Evolutionary conservation across 106 monocot species (phyloP), one percentile per base, ranked within the genome.

Genomic region (Xerophyta viscosa): DNA sequence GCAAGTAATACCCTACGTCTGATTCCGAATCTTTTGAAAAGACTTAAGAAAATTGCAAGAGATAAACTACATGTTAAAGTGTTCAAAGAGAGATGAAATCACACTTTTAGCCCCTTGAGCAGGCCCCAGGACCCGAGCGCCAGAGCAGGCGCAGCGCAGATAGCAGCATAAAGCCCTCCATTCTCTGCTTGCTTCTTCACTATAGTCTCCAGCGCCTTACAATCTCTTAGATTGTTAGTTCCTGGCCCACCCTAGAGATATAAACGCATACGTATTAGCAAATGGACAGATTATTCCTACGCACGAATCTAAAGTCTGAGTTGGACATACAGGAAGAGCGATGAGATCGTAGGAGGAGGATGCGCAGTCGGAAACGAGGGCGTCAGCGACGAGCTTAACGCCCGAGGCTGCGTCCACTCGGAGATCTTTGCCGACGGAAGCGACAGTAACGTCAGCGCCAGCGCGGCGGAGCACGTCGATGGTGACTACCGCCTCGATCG

Each of bases 401-500:
- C 88, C 88, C 68, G 69, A 81, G 71, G 51, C 54, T 15, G 74
- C 83, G 22, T 77, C 77, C 3, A 87, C 77, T 20, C 36, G 33
- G 14, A 71, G 60, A 3, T 42, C 28, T 24, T 69, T 74, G 54
- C 65, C 71, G 20, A 65, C 78, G 20, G 93, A 88, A 13, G 93
- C 93, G 29, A 88, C 84, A 31, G 77, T 81, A 65, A 93, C 93
- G 29, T 81, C 75, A 10, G 93, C 84, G 18, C 93, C 93, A 24
- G 87, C 56, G 17, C 93, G 55, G 46, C 93, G 83, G 45, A 93
- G 80, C 41, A 88, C 74, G 63, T 87, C 88, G 68, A 81, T 68
- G 51, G 68, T 69, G 71, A 93, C 77, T 27, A 84, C 72, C n/a
- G 87, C 93, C 66, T 93, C 93, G 76, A 93, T 71, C 48, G 93